phyloP scores from a whole-genome alignment of 192 early-diverging fungal species.

The Dissophora globulifera region DNA sequence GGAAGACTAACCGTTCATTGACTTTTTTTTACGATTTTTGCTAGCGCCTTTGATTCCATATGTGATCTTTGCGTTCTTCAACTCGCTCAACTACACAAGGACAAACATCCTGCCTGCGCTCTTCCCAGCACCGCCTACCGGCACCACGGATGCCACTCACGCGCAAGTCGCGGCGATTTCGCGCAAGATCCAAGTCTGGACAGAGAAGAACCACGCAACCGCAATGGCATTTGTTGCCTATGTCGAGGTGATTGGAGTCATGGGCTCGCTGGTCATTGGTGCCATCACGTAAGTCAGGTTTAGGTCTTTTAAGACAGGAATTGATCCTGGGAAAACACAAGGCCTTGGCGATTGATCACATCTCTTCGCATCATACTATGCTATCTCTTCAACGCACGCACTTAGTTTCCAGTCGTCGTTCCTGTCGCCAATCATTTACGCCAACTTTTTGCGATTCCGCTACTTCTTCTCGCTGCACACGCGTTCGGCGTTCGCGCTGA shows the following conservation, averaged over 20 bases:
- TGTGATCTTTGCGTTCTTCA: constrained; percentile 80
- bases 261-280: constrained; percentile 66
- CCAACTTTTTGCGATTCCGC: constrained; percentile 79
- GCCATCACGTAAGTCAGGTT: constrained; percentile 66
- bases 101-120: constrained; percentile 76
- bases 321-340: too few relatives aligned
- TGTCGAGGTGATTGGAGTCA: constrained; percentile 76
- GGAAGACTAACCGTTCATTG: background rate
- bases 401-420: constrained; percentile 57
- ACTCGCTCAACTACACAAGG: constrained; percentile 76
- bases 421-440: constrained; percentile 70
- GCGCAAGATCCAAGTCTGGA: constrained; percentile 62
- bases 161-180: constrained; percentile 54
- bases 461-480: constrained; percentile 72
- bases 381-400: background rate
- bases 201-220: constrained; percentile 68
- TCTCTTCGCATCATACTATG: background rate
- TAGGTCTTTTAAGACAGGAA: too few relatives aligned
- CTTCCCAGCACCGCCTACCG: constrained; percentile 58
- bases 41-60: constrained; percentile 80
- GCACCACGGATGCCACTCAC: constrained; percentile 22
- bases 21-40: constrained; percentile 10
- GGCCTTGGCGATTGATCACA: too few relatives aligned
- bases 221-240: constrained; percentile 74
- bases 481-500: constrained; percentile 54